Base-by-base conservation (phyloP, 192 early-diverging fungal genomes). In the Backusella tuberculispora region DNA sequence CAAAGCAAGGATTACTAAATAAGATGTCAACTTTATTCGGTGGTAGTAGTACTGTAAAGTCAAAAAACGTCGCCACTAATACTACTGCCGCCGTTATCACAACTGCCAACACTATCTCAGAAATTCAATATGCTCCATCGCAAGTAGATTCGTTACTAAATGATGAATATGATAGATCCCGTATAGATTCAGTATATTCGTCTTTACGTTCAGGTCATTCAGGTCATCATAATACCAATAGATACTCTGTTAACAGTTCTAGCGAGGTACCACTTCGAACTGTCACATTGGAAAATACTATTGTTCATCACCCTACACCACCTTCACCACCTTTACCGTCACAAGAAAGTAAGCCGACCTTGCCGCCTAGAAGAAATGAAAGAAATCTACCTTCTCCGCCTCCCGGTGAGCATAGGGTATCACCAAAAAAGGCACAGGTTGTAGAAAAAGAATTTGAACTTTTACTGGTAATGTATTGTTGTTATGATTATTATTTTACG, bases 401-500 rank as follows among this genome's bases (percentile, higher is more conserved):
- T 43, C 66, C 37, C 3, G 10, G 4, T 0, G 66, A 67, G 44
- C 68, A 38, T 13, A 38, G 21, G 12, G 53, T 41, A 12, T 66
- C 66, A n/a, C 60, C 69, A 34, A 69, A 72, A 63, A 73, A 56
- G 29, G 44, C 43, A 53, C 48, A 75, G 41, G 78, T 72, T 73
- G 68, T 80, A 21, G 66, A 80, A 29, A 75, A 67, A 41, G 71
- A 71, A 13, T 80, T 80, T 71, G 66, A 76, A 53, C 48, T 73
- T 34, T 40, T 80, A 19, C 24, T 74, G 68, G 78, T 76, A 76
- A 79, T 26, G 29, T 34, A 34, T 34, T 34, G 29, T 34, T 34
- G 29, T 34, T 34, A 34, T 34, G 29, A 34, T 34, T 34, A n/a
- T 40, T 10, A 43, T 43, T 43, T 43, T 5, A n/a, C 42, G 6